Percentiles rank a stretch among this genome's conserved stretches.
Conservation (phyloP, 768 basidiomycete genomes). For the Suillus plorans region DNA sequence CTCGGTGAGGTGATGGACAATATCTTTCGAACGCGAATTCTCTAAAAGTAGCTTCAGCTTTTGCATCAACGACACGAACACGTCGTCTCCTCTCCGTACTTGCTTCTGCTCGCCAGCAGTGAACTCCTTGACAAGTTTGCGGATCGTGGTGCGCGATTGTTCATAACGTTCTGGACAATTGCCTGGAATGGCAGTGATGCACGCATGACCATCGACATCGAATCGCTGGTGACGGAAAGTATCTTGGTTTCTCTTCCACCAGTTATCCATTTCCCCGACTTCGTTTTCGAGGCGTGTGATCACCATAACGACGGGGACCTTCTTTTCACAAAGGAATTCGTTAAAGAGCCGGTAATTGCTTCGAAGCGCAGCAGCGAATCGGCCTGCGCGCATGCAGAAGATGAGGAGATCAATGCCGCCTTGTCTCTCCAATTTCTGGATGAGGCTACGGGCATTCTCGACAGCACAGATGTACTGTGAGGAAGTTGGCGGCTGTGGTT, state of each 20-base stretch:
- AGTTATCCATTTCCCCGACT: slow-evolving; percentile 28
- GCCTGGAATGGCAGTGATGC: slow-evolving; percentile 37
- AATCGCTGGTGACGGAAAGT: slow-evolving; percentile 33
- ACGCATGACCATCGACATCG: slow-evolving; percentile 33
- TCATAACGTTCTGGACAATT: slow-evolving; percentile 7
- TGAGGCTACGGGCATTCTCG: slow-evolving; percentile 28
- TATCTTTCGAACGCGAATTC: slow-evolving; percentile 16
- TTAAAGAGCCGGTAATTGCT: slow-evolving; percentile 40
- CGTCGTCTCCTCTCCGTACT: slow-evolving; percentile 18
- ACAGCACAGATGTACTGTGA: slow-evolving; percentile 25
- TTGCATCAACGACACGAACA: slow-evolving; percentile 2
- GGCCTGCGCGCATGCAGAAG: slow-evolving; percentile 36
- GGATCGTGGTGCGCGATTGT: slow-evolving; percentile 30
- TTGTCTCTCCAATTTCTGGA: slow-evolving; percentile 29
- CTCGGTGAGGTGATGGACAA: slow-evolving; percentile 24
- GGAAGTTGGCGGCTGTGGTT: slow-evolving; percentile 24
- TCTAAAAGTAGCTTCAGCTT: slow-evolving; percentile 15
- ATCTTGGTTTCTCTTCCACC: slow-evolving; percentile 37
- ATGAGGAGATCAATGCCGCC: slow-evolving; percentile 41
- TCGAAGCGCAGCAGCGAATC: slow-evolving; percentile 33
- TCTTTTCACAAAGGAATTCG: slow-evolving; percentile 37
- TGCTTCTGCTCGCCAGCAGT: slow-evolving; percentile 22
- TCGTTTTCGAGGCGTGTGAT: slow-evolving; percentile 41
- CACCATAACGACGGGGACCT: slow-evolving; percentile 37
- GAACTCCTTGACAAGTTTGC: slow-evolving; percentile 17